Conservation (phyloP, 208 protist genomes). For the Porcisia deanei region DNA sequence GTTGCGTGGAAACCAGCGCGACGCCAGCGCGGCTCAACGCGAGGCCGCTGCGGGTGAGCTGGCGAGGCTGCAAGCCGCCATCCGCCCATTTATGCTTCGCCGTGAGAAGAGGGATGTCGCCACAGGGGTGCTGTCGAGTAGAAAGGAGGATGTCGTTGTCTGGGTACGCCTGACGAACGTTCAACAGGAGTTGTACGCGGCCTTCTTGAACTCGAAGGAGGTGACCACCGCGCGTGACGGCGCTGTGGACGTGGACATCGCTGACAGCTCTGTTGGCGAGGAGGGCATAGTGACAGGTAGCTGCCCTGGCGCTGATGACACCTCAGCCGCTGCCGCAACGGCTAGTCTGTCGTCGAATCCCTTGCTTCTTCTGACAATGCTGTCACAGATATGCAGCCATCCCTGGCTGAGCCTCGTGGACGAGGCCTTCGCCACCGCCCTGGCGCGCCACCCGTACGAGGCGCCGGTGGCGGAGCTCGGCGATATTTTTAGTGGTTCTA, state of each 20-base stretch:
- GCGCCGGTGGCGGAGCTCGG: slow-evolving; percentile 45
- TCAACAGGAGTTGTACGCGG: slow-evolving; percentile 68
- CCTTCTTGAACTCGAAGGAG: slow-evolving; percentile 45
- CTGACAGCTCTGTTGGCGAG: slow-evolving; percentile 3
- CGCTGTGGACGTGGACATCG: slow-evolving; percentile 8
- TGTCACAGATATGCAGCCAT: slow-evolving; percentile 75
- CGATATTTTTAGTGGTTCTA: slow-evolving; percentile 60
- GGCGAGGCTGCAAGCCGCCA: slow-evolving; percentile 47
- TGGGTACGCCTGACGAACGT: slow-evolving; percentile 66
- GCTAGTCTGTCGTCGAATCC: slow-evolving; percentile 23
- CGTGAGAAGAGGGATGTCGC: slow-evolving; percentile 65
- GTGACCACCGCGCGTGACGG: slow-evolving; percentile 8
- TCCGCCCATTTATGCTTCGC: slow-evolving; percentile 78
- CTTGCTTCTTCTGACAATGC: slow-evolving; percentile 67
- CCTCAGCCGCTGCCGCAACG: neutral
- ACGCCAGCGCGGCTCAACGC: slow-evolving; percentile 52
- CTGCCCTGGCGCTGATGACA: neutral
- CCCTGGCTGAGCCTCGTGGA: slow-evolving; percentile 76
- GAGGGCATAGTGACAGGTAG: neutral
- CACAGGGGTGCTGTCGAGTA: slow-evolving; percentile 28
- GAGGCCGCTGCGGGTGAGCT: slow-evolving; percentile 42
- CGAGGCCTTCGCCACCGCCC: slow-evolving; percentile 44
- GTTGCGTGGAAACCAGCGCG: slow-evolving; percentile 76
- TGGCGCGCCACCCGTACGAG: slow-evolving; percentile 29
- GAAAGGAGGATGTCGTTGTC: slow-evolving; percentile 78